Evolutionary conservation across 1,284 basidiomycete genomes (phyloP).

Genomic region (Puccinia coronata): DNA sequence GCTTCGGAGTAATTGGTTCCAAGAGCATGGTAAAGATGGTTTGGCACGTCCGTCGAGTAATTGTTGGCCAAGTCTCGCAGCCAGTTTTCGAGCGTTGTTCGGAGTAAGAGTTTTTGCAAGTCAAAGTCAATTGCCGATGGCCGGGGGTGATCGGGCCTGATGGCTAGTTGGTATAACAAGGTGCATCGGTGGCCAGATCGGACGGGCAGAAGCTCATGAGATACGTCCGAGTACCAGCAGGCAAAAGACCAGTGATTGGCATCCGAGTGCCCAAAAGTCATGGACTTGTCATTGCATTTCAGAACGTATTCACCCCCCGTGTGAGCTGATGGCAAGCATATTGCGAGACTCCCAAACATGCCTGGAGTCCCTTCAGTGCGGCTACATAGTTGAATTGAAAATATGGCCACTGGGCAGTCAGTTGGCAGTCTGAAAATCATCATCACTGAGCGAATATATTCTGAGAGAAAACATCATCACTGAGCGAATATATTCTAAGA

Average conservation of each 20-base stretch:
- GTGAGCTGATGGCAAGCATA: conserved; percentile 44
- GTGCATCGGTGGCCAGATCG: conserved; percentile 61
- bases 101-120: too few relatives aligned
- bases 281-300: background rate
- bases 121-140: conserved; percentile 1
- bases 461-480: background rate
- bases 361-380: background rate
- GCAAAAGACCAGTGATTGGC: conserved; percentile 56
- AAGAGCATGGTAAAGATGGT: too few relatives aligned
- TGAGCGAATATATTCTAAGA: background rate
- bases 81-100: too few relatives aligned
- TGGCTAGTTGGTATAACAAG: conserved; percentile 62
- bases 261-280: background rate
- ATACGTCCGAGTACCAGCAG: conserved; percentile 62
- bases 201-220: conserved; percentile 62
- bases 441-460: background rate
- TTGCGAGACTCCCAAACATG: conserved; percentile 51
- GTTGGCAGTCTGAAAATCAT: background rate
- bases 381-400: background rate
- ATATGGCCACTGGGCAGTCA: background rate
- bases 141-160: background rate
- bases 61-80: too few relatives aligned
- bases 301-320: conserved; percentile 43
- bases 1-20: too few relatives aligned
- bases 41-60: too few relatives aligned